Conservation (phyloP, 805 yeast genomes). For the Sugiyamaella floridensis region DNA sequence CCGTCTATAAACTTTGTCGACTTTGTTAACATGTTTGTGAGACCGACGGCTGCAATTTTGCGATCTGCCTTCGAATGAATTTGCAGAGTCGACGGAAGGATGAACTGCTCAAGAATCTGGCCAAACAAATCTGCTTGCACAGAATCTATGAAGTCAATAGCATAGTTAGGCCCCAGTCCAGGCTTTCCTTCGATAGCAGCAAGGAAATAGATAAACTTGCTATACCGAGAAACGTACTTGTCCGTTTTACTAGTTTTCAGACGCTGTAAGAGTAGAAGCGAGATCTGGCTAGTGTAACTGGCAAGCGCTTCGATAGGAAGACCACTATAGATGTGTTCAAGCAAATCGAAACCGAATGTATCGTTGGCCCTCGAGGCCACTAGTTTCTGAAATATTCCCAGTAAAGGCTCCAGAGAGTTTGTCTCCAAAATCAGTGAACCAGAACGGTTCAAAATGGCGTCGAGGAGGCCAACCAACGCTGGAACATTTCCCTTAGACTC, state of each 20-base stretch:
- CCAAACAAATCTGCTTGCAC: slow-evolving; percentile 33
- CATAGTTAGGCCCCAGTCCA: slow-evolving; percentile 50
- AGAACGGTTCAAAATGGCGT: slow-evolving; percentile 51
- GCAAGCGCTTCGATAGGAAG: slow-evolving; percentile 46
- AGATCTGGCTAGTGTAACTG: slow-evolving; percentile 61
- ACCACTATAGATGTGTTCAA: slow-evolving; percentile 58
- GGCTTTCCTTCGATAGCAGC: slow-evolving; percentile 36
- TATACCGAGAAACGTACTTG: slow-evolving; percentile 64
- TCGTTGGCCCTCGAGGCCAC: slow-evolving; percentile 82
- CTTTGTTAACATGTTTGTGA: slow-evolving; percentile 39
- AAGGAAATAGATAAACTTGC: slow-evolving; percentile 52
- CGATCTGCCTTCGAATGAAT: slow-evolving; percentile 38
- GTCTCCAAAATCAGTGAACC: slow-evolving; percentile 34
- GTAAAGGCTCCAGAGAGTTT: slow-evolving; percentile 57
- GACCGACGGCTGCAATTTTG: slow-evolving; percentile 43
- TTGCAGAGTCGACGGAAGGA: slow-evolving; percentile 31
- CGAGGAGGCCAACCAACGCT: slow-evolving; percentile 75
- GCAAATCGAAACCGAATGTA: slow-evolving; percentile 72
- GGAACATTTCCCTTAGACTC: slow-evolving; percentile 90
- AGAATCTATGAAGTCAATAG: slow-evolving; percentile 37
- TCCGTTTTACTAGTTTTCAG: slow-evolving; percentile 78
- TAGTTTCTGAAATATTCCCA: slow-evolving; percentile 95
- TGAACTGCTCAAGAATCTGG: slow-evolving; percentile 26
- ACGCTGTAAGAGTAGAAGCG: slow-evolving; percentile 68
- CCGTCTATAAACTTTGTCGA: slow-evolving; percentile 34